Evolutionary conservation across 169 alveolate genomes (phyloP).

Genomic region (Eimeria zaria): DNA sequence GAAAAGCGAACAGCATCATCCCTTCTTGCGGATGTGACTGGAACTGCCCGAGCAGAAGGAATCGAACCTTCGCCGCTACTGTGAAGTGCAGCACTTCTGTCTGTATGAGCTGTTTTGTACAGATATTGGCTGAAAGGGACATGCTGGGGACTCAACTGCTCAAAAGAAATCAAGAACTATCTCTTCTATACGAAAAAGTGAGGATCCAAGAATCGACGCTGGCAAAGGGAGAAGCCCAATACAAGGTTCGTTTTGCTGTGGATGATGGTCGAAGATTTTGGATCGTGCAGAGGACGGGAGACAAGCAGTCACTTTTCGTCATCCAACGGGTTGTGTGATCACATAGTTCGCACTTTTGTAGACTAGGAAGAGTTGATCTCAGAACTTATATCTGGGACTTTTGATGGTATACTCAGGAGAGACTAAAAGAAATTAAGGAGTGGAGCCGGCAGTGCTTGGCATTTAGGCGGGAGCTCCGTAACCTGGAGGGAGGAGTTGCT

Average conservation of each 20-base stretch:
- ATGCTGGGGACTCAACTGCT: slow-evolving; percentile 95
- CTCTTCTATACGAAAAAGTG: slow-evolving; percentile 96
- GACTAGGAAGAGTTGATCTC: neutral
- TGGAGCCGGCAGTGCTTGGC: slow-evolving; percentile 92
- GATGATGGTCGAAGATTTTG: neutral
- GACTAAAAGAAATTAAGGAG: slow-evolving; percentile 92
- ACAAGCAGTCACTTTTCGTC: neutral
- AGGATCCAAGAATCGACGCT: slow-evolving; percentile 94
- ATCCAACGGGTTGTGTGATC: neutral
- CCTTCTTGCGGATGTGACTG: neutral
- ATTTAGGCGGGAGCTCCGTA: slow-evolving; percentile 90
- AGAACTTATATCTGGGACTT: neutral
- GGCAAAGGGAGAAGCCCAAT: slow-evolving; percentile 94
- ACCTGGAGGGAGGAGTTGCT: slow-evolving; percentile 87
- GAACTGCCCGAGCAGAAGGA: neutral
- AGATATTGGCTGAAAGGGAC: slow-evolving; percentile 94
- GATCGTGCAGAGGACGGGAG: neutral
- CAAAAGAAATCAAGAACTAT: slow-evolving; percentile 96
- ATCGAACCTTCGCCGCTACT: neutral
- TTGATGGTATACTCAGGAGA: slow-evolving; percentile 86
- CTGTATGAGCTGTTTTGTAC: slow-evolving; percentile 9
- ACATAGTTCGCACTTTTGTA: neutral
- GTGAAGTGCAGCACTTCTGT: neutral
- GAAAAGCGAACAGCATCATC: neutral
- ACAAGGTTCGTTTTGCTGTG: slow-evolving; percentile 37